phyloP scores from a whole-genome alignment of 768 basidiomycete species.

The Auricularia cornea region DNA sequence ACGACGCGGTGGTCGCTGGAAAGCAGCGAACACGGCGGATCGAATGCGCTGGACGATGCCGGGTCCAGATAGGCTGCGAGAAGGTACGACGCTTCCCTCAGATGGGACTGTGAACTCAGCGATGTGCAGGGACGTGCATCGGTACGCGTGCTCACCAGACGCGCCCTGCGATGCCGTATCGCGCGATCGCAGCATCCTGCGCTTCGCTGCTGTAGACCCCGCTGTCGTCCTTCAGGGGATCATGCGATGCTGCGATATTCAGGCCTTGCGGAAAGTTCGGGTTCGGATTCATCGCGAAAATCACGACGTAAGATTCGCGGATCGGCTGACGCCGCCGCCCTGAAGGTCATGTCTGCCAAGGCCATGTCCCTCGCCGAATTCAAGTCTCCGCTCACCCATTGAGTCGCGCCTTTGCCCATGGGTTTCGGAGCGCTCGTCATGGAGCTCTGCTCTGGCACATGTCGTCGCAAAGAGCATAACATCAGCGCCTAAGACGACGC shows the following conservation, averaged over 20 bases:
- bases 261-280: conserved; percentile 41
- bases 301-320: no score
- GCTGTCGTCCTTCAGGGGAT: not conserved
- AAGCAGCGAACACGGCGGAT: conserved; percentile 40
- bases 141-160: conserved; percentile 66
- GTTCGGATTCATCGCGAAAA: conserved; percentile 11
- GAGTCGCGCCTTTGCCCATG: no score
- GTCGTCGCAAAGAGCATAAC: no score
- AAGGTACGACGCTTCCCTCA: conserved; percentile 58
- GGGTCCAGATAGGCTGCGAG: conserved; percentile 46
- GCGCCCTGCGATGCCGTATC: conserved; percentile 77
- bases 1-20: conserved; percentile 27
- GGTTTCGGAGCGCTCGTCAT: no score
- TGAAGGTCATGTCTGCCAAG: no score
- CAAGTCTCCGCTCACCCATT: no score
- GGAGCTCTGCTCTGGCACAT: no score
- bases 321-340: no score
- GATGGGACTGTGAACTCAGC: not conserved
- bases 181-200: conserved; percentile 53
- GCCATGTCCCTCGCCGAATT: no score
- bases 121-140: conserved; percentile 2
- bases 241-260: conserved; percentile 28
- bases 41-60: conserved; percentile 32
- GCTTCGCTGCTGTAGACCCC: conserved; percentile 11
- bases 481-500: no score